Evolutionary conservation across 768 basidiomycete species (phyloP).

Genomic region (Lactifluus piperatus): DNA sequence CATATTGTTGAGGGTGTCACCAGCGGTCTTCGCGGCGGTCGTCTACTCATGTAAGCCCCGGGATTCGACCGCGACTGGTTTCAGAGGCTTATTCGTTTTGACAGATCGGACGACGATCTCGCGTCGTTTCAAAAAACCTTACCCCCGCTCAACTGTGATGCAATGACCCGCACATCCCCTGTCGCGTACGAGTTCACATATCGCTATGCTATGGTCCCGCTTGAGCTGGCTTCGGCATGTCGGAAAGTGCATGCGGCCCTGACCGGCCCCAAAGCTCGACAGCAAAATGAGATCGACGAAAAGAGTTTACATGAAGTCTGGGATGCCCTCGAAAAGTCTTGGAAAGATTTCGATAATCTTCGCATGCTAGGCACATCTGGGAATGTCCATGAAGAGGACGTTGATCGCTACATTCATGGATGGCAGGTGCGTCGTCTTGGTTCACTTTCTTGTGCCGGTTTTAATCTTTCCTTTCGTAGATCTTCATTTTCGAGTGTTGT

Average conservation of each 20-base stretch:
- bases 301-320: slow-evolving; percentile 70
- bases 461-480: slow-evolving; percentile 33
- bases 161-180: slow-evolving; percentile 31
- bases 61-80: not conserved
- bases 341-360: slow-evolving; percentile 74
- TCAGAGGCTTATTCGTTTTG: slow-evolving; percentile 4
- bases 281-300: slow-evolving; percentile 48
- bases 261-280: slow-evolving; percentile 70
- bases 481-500: slow-evolving; percentile 88
- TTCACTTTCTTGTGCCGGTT: slow-evolving; percentile 10
- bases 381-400: slow-evolving; percentile 40
- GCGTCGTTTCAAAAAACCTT: slow-evolving; percentile 60
- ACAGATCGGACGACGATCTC: slow-evolving; percentile 69
- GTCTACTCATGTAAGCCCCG: slow-evolving; percentile 63
- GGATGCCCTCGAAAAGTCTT: slow-evolving; percentile 72
- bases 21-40: slow-evolving; percentile 76
- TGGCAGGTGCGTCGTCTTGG: slow-evolving; percentile 59
- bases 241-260: slow-evolving; percentile 69
- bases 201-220: slow-evolving; percentile 57
- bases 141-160: slow-evolving; percentile 13
- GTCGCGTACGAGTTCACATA: slow-evolving; percentile 43
- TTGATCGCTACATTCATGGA: slow-evolving; percentile 64
- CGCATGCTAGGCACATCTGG: slow-evolving; percentile 35
- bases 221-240: slow-evolving; percentile 69
- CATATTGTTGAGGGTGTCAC: slow-evolving; percentile 79